phyloP scores from a whole-genome alignment of 768 basidiomycete species.

The Collybiopsis confluens region DNA sequence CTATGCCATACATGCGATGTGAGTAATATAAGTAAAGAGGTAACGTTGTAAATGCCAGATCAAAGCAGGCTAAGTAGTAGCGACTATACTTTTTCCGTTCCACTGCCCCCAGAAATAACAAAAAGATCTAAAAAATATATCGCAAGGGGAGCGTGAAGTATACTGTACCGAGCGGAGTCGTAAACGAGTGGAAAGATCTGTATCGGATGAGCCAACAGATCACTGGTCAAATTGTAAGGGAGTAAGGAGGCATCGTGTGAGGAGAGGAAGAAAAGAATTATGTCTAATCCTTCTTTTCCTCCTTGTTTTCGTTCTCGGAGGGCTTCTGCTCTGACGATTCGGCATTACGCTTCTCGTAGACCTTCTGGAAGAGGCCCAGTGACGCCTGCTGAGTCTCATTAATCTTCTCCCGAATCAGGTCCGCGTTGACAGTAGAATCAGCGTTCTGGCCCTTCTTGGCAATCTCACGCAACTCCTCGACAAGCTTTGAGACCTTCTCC shows the following conservation, averaged over 20 bases:
- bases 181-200: slow-evolving; percentile 4
- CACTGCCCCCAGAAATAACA: not conserved
- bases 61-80: not conserved
- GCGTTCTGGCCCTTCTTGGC: slow-evolving; percentile 86
- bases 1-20: slow-evolving; percentile 4
- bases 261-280: too few relatives aligned
- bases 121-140: not conserved
- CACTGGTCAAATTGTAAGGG: too few relatives aligned
- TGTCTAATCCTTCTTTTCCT: slow-evolving; percentile 84
- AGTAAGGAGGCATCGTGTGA: too few relatives aligned
- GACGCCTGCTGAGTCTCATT: slow-evolving; percentile 93
- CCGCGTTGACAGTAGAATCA: slow-evolving; percentile 77
- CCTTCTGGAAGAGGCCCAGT: slow-evolving; percentile 96
- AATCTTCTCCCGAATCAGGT: slow-evolving; percentile 88
- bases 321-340: slow-evolving; percentile 44
- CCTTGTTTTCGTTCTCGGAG: slow-evolving; percentile 31
- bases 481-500: slow-evolving; percentile 87
- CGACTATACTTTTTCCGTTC: slow-evolving; percentile 6
- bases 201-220: not conserved
- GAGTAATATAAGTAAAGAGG: slow-evolving; percentile 3
- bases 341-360: slow-evolving; percentile 88
- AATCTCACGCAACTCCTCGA: slow-evolving; percentile 84
- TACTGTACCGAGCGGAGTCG: not conserved
- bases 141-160: slow-evolving; percentile 1
- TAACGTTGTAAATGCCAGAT: not conserved